phyloP scores from a whole-genome alignment of 2,329 filamentous ascomycete genomes.

The Neonectria sp. region DNA sequence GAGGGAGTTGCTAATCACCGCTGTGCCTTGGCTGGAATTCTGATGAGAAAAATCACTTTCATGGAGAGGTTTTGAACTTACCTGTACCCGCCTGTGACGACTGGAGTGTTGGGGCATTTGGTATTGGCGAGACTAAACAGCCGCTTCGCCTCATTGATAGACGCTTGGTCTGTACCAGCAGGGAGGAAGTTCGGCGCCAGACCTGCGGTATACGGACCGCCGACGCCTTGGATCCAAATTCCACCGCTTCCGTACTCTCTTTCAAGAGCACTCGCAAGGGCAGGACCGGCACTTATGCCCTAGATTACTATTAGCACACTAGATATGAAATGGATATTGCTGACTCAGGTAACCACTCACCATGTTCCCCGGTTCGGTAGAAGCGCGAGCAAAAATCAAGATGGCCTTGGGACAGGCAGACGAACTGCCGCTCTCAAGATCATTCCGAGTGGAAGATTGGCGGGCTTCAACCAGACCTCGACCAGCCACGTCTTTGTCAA shows the following conservation, averaged over 20 bases:
- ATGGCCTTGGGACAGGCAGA: constrained; percentile 55
- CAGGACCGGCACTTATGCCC: constrained; percentile 51
- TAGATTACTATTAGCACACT: constrained; percentile 17
- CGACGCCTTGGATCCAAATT: constrained; percentile 62
- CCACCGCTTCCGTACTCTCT: constrained; percentile 39
- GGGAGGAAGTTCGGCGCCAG: constrained; percentile 56
- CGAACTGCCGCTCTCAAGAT: constrained; percentile 48
- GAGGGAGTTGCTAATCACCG: constrained; percentile 59
- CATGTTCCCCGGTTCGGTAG: constrained; percentile 58
- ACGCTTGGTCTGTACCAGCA: constrained; percentile 53
- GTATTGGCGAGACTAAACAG: constrained; percentile 57
- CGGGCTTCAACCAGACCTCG: not conserved
- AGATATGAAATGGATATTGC: too few relatives aligned
- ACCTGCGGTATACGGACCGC: constrained; percentile 55
- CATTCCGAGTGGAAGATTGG: constrained; percentile 33
- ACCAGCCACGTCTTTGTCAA: not conserved
- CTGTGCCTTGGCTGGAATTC: constrained; percentile 59
- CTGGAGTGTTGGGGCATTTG: constrained; percentile 60
- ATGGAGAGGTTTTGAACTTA: not conserved
- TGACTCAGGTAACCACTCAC: constrained; percentile 36
- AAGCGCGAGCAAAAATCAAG: constrained; percentile 58
- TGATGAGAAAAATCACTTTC: constrained; percentile 54
- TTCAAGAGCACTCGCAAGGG: constrained; percentile 49
- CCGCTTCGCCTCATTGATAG: constrained; percentile 58
- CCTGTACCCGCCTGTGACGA: constrained; percentile 59